Evolutionary conservation across 371 early-diverging fungal species (phyloP).

Genomic region (Blakeslea trispora): DNA sequence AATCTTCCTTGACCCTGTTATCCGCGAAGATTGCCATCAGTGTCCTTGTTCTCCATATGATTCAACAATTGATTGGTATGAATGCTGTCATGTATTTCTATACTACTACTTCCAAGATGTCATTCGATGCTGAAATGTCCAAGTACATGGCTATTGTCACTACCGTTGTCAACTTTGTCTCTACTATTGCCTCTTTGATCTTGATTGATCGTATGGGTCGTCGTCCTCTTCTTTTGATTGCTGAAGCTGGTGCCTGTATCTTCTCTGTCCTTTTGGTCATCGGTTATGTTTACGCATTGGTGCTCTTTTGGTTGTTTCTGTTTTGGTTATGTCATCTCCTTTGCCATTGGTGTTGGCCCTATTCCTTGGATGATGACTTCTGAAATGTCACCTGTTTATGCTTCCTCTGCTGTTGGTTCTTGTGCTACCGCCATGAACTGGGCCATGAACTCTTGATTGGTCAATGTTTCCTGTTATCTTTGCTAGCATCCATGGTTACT

Average conservation of each 20-base stretch:
- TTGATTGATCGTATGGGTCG: constrained; percentile 80
- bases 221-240: constrained; percentile 66
- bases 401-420: constrained; percentile 56
- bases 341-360: constrained; percentile 84
- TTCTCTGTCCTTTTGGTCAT: constrained; percentile 60
- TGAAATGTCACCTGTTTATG: constrained; percentile 70
- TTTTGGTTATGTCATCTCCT: constrained; percentile 82
- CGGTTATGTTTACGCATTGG: constrained; percentile 50
- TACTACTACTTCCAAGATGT: constrained; percentile 60
- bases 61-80: constrained; percentile 87
- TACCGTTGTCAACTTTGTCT: constrained; percentile 66
- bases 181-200: constrained; percentile 52
- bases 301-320: constrained; percentile 59
- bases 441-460: constrained; percentile 38
- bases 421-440: constrained; percentile 68
- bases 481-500: constrained; percentile 17
- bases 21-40: constrained; percentile 60
- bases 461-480: constrained; percentile 27
- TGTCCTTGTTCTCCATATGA: constrained; percentile 45
- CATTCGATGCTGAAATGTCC: constrained; percentile 47
- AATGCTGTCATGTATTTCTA: constrained; percentile 86
- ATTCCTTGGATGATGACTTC: constrained; percentile 82
- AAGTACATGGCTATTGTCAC: constrained; percentile 60
- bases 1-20: constrained; percentile 47
- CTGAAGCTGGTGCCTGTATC: constrained; percentile 58